Evolutionary conservation across 2,329 filamentous ascomycete genomes (phyloP).

Genomic region (Venturia pyrina): DNA sequence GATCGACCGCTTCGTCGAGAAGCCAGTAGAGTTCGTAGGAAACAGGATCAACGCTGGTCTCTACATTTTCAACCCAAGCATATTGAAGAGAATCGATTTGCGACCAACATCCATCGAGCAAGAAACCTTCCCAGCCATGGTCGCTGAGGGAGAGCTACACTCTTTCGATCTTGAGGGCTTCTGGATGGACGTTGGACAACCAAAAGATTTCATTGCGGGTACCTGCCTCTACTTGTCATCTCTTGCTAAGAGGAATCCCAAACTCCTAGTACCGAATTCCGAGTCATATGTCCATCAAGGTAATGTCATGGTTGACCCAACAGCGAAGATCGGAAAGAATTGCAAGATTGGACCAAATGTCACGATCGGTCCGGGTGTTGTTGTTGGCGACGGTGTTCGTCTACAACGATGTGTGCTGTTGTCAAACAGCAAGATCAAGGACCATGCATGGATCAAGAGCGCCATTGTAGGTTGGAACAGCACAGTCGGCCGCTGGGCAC

Average conservation of each 20-base stretch:
- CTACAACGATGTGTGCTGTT: constrained; percentile 89
- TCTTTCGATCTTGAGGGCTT: constrained; percentile 95
- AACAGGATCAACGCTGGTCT: constrained; percentile 98
- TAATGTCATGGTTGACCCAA: constrained; percentile 89
- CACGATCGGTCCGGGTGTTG: constrained; percentile 84
- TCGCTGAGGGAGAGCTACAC: constrained; percentile 80
- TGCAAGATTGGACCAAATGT: constrained; percentile 97
- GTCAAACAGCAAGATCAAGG: constrained; percentile 86
- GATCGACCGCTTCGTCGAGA: constrained; percentile 99
- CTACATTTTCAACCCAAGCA: constrained; percentile 91
- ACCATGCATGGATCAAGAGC: constrained; percentile 98
- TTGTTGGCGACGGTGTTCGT: constrained; percentile 87
- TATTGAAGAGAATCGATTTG: constrained; percentile 86
- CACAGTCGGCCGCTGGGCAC: constrained; percentile 88
- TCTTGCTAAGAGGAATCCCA: constrained; percentile 79
- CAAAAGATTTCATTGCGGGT: constrained; percentile 93
- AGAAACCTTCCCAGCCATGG: constrained; percentile 94
- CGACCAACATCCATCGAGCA: constrained; percentile 97
- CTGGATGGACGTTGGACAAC: constrained; percentile 99
- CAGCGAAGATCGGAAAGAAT: constrained; percentile 95
- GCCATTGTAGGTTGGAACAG: constrained; percentile 99
- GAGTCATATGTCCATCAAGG: constrained; percentile 82
- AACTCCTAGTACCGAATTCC: constrained; percentile 62
- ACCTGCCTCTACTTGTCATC: constrained; percentile 95
- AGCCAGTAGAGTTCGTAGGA: constrained; percentile 95